These are phyloP conservation scores for sweet orange (Citrus sinensis) DNA, from an alignment of 345 rosid genomes.

Conservation along the genomic window DVS_A1.0 CM039162.1:28196001-28196500, in stretches of 20 bases:
- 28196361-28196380: background rate
- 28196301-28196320: background rate
- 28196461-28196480: slow-evolving; percentile 95
- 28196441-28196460: slow-evolving; percentile 87
- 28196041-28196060: too few species aligned
- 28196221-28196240: background rate
- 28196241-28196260: background rate
- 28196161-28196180: background rate
- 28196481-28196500: slow-evolving; percentile 93
- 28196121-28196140: background rate
- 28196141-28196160: background rate
- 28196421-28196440: slow-evolving; percentile 83
- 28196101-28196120: background rate
- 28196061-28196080: background rate
- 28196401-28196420: slow-evolving; percentile 97
- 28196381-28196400: slow-evolving; percentile 57
- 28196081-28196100: background rate
- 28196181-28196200: background rate
- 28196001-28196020: background rate
- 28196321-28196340: background rate
- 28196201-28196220: background rate
- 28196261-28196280: background rate
- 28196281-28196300: background rate
- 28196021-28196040: background rate
- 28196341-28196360: background rate